A percentile compares a stretch with the other conserved stretches of the same genome.
Evolutionary conservation across 2,329 filamentous ascomycete species (phyloP).

Genomic region (Clonostachys rosea): DNA sequence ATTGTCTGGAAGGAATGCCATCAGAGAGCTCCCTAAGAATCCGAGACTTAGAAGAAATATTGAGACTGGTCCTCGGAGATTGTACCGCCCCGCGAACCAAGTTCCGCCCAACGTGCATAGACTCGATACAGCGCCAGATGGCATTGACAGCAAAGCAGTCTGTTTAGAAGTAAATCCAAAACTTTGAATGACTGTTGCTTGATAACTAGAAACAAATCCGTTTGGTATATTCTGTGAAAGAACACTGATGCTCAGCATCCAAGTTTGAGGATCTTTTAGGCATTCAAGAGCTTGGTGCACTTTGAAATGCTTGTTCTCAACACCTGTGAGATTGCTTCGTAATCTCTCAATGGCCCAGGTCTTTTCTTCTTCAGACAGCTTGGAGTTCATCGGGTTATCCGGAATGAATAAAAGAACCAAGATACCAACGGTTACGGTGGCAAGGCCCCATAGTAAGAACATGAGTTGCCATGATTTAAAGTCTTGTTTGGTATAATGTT

Average conservation of each 20-base stretch:
- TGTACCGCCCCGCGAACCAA: too few species aligned
- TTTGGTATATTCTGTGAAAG: too few species aligned
- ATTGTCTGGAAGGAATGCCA: too few species aligned
- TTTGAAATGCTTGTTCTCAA: slow-evolving; percentile 50
- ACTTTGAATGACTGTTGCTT: too few species aligned
- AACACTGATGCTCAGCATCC: slow-evolving; percentile 13
- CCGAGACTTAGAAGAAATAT: too few species aligned
- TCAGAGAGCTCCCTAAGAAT: too few species aligned
- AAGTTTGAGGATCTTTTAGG: slow-evolving; percentile 61
- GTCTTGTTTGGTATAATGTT: slow-evolving; percentile 18
- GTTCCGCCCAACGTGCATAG: too few species aligned
- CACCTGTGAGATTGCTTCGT: slow-evolving; percentile 54
- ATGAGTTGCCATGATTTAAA: slow-evolving; percentile 58
- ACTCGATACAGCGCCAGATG: too few species aligned
- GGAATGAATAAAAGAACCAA: slow-evolving; percentile 62
- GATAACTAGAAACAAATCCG: too few species aligned
- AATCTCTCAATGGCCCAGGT: slow-evolving; percentile 59
- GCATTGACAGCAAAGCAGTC: too few species aligned
- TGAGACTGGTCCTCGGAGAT: too few species aligned
- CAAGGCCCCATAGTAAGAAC: slow-evolving; percentile 60
- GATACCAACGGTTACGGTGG: slow-evolving; percentile 59
- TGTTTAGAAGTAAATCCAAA: too few species aligned
- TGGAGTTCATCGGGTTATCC: slow-evolving; percentile 67
- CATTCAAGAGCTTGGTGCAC: slow-evolving; percentile 42
- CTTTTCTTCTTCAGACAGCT: slow-evolving; percentile 62